Evolutionary conservation across 2,329 filamentous ascomycete genomes (phyloP), one percentile per base, ranked within the genome.

Genomic region (Verticillium longisporum): DNA sequence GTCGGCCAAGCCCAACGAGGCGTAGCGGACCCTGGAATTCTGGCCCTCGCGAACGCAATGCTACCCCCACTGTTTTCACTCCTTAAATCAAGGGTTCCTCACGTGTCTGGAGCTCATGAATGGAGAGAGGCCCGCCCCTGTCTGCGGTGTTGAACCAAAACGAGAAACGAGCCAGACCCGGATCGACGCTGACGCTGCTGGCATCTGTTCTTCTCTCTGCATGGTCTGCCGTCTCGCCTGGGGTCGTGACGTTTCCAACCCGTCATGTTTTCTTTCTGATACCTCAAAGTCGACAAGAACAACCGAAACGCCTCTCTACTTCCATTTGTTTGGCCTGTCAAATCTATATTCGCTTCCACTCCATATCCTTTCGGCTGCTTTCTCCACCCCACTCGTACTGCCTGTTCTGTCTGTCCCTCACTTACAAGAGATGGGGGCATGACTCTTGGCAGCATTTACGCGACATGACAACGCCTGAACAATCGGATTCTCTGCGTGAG

Each of bases 391-490:
- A 18, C n/a, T 18, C 18, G 26, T 4, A 31, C 26, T 31, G 26
- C 26, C 26, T 31, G 26, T 31, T 5, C 10, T 11, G 15, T 18
- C 18, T 10, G 45, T n/a, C 45, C 18, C 45, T 53, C 45, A 53
- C 45, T 53, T 53, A 53, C 45, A 53, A 53, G 45, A 21, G 45
- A 53, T 53, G 45, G 45, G 34, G 45, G 45, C 45, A 53, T 53
- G 45, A 53, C 45, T 53, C 45, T 53, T 53, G 45, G 45, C 45
- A 53, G 45, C 45, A 21, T 18, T 18, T 53, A 53, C 45, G 45
- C 45, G 45, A 53, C 60, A 64, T 64, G 63, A 57, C 63, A 33
- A 63, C 63, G 18, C 62, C 63, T 45, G 60, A 64, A 53, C 63
- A 64, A 55, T 59, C 61, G 60, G 62, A 64, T 37, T 60, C 60